Conservation (phyloP, 768 basidiomycete genomes). For the Amanita subjunquillea region DNA sequence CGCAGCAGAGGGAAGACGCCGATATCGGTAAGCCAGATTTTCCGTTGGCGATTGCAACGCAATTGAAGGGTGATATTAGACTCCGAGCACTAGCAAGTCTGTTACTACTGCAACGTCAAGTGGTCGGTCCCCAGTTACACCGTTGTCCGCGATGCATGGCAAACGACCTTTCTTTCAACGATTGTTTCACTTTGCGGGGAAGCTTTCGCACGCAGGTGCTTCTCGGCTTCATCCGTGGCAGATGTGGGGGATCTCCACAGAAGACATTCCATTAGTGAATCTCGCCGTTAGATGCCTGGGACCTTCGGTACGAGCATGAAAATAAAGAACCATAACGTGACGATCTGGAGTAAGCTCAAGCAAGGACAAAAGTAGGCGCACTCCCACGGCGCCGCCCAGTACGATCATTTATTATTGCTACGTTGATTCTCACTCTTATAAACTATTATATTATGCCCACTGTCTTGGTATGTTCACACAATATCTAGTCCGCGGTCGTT, state of each 20-base stretch:
- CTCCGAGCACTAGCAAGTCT: slow-evolving; percentile 36
- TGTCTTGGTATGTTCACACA: background rate
- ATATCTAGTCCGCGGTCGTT: background rate
- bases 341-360: background rate
- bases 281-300: slow-evolving; percentile 1
- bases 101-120: slow-evolving; percentile 50
- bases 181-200: slow-evolving; percentile 41
- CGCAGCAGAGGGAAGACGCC: slow-evolving; percentile 38
- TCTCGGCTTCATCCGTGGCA: slow-evolving; percentile 23
- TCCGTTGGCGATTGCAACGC: slow-evolving; percentile 5
- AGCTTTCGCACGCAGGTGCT: slow-evolving; percentile 31
- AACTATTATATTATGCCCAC: background rate
- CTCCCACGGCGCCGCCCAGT: background rate
- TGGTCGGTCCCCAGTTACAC: slow-evolving; percentile 45
- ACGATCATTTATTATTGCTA: background rate
- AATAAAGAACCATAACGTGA: background rate
- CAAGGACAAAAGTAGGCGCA: background rate
- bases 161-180: slow-evolving; percentile 58
- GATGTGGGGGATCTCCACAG: slow-evolving; percentile 30
- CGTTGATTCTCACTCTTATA: background rate
- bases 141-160: slow-evolving; percentile 23
- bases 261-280: slow-evolving; percentile 37
- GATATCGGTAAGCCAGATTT: slow-evolving; percentile 47
- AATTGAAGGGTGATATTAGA: slow-evolving; percentile 11
- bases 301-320: background rate